Base-by-base conservation (phyloP, 1,284 basidiomycete species). In the Boletellus deceptivus region DNA sequence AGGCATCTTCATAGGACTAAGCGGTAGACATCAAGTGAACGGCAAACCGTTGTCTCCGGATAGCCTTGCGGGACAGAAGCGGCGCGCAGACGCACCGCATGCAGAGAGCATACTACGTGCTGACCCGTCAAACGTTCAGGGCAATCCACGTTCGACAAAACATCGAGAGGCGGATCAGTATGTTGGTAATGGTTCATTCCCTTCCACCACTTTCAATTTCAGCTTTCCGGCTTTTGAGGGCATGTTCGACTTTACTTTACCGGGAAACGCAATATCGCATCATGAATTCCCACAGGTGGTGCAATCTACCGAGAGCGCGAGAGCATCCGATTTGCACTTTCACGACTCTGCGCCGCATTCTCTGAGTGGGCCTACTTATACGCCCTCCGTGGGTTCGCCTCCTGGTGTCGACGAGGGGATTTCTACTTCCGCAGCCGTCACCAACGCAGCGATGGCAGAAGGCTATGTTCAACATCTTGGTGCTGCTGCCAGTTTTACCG, bases 181-280 rank as follows among this genome's bases (percentile, higher is more conserved):
- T 49, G 70, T 73, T 42, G 64, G 69, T 29, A 66, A 58, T 38
- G 75, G 74, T 59, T 72, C 82, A 27, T 93, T 93, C 74, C 89
- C 90, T 4, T 80, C 82, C 0, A 75, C 80, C 22, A 67, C 82
- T 4, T 93, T 93, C 75, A 90, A 86, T 58, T 94, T 93, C 72
- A 83, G 82, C 44, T 86, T 80, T 62, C 75, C 81, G 35, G 71
- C 76, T 31, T 87, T 89, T 64, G 88, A 91, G 54, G 78, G 77
- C 48, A 77, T 86, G 64, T 88, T 88, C 65, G 84, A 89, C 58
- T 56, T 68, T 48, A 48, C 55, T 47, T 57, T 59, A 37, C 52
- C 56, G 13, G 67, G 56, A 50, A 57, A 49, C 50, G 52, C 59
- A 33, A 56, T 60, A 54, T 60, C 61, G 53, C 70, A 64, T 42